These are phyloP conservation scores for Silene uniflora DNA, from an alignment of 148 eudicot genomes.

Conservation along the genomic window DNA sequence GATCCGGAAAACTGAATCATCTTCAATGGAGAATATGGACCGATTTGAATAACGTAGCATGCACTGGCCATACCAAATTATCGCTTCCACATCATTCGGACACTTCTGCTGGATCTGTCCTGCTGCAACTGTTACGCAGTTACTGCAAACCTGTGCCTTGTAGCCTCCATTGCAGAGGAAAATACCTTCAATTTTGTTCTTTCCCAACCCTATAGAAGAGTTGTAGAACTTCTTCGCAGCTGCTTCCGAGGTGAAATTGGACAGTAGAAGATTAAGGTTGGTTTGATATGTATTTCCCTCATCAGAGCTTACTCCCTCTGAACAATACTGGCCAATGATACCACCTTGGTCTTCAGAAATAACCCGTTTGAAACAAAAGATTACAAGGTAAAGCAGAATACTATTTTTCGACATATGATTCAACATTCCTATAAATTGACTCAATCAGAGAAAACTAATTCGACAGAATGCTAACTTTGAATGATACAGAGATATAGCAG, in stretches of 20 bases:
- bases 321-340: constrained; percentile 6
- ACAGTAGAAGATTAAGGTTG: constrained; percentile 11
- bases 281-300: constrained; percentile 12
- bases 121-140: constrained; percentile 20
- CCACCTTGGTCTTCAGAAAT: constrained; percentile 3
- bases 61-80: constrained; percentile 25
- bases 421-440: not conserved
- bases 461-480: not conserved
- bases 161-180: constrained; percentile 21
- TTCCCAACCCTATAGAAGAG: constrained; percentile 9
- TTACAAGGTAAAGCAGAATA: not conserved
- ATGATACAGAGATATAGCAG: not conserved
- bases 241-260: constrained; percentile 12
- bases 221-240: constrained; percentile 15
- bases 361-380: not conserved
- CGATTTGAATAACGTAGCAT: constrained; percentile 25
- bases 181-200: constrained; percentile 14
- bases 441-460: not conserved
- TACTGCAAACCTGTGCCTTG: constrained; percentile 16
- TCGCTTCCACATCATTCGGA: constrained; percentile 17
- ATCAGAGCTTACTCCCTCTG: constrained; percentile 5
- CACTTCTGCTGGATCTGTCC: constrained; percentile 23
- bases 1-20: constrained; percentile 12
- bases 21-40: constrained; percentile 13
- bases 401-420: not conserved